Evolutionary conservation across 805 yeast genomes (phyloP).

Genomic region (Teunomyces cretensis): DNA sequence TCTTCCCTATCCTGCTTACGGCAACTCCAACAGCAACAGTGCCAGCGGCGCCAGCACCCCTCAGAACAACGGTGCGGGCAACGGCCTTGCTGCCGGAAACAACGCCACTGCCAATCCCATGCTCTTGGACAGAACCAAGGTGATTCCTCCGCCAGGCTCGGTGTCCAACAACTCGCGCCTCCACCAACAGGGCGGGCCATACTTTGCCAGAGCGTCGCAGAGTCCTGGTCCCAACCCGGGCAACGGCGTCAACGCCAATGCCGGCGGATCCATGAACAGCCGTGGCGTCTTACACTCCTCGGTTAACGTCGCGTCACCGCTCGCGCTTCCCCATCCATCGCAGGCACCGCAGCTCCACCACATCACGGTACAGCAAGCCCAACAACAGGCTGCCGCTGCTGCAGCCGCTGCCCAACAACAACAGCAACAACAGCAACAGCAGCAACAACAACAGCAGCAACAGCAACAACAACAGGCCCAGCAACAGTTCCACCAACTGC

Average conservation of each 20-base stretch:
- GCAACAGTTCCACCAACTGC: slow-evolving; percentile 10
- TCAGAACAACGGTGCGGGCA: background rate
- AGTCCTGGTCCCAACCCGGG: background rate
- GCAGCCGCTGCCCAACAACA: slow-evolving; percentile 7
- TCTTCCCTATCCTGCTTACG: slow-evolving; percentile 8
- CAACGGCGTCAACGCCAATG: background rate
- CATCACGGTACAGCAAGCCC: slow-evolving; percentile 6
- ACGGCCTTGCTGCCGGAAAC: background rate
- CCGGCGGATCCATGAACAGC: background rate
- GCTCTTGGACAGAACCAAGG: slow-evolving; percentile 3
- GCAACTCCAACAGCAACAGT: slow-evolving; percentile 7
- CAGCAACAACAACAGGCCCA: slow-evolving; percentile 5
- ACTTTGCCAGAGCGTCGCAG: background rate
- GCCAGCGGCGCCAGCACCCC: slow-evolving; percentile 7
- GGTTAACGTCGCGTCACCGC: background rate
- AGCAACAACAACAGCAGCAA: background rate
- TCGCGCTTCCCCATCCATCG: slow-evolving; percentile 1
- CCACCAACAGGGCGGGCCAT: slow-evolving; percentile 1
- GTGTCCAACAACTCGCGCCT: background rate
- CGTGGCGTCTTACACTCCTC: slow-evolving; percentile 2
- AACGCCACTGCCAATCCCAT: slow-evolving; percentile 2
- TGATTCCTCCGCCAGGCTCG: slow-evolving; percentile 2
- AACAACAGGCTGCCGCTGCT: slow-evolving; percentile 5
- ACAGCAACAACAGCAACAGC: slow-evolving; percentile 11
- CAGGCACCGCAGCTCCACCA: slow-evolving; percentile 6